These are phyloP conservation scores for Pythium guiyangense DNA, from an alignment of 352 stramenopile genomes.

Conservation along the genomic window DNA sequence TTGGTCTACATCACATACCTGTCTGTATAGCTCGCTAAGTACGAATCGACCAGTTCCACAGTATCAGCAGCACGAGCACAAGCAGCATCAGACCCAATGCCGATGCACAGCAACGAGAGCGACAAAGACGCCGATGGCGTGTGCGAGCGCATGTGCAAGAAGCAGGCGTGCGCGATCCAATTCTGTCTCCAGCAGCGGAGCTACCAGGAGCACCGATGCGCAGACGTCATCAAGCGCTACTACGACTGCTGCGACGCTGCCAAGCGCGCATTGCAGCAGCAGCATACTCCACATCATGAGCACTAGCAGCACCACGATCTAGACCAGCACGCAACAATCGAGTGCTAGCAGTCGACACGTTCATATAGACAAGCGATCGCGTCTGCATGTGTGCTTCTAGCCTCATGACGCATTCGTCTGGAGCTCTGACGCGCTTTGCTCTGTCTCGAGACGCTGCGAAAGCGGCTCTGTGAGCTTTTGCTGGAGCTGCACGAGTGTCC, in stretches of 20 bases:
- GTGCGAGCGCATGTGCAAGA: constrained; percentile 62
- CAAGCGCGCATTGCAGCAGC: constrained; percentile 22
- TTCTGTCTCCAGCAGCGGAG: constrained; percentile 66
- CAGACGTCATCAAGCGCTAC: constrained; percentile 55
- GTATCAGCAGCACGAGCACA: too few species aligned
- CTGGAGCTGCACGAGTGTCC: constrained; percentile 28
- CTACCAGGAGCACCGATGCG: constrained; percentile 74
- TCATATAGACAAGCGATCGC: background rate
- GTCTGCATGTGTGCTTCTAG: background rate
- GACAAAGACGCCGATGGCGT: constrained; percentile 8
- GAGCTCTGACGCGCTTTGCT: background rate
- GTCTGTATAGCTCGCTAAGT: too few species aligned
- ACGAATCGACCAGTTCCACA: too few species aligned
- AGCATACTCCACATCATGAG: too few species aligned
- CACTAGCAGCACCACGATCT: background rate
- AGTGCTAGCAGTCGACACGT: too few species aligned
- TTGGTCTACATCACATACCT: too few species aligned
- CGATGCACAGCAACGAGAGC: too few species aligned
- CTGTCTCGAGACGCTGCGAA: background rate
- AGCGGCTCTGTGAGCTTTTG: constrained; percentile 14
- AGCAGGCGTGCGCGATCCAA: constrained; percentile 79
- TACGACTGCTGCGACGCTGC: constrained; percentile 64
- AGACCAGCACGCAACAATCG: background rate
- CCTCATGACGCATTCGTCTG: background rate
- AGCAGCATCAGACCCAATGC: background rate